phyloP scores from a whole-genome alignment of 2,329 filamentous ascomycete species.

The Xylaria sp. region DNA sequence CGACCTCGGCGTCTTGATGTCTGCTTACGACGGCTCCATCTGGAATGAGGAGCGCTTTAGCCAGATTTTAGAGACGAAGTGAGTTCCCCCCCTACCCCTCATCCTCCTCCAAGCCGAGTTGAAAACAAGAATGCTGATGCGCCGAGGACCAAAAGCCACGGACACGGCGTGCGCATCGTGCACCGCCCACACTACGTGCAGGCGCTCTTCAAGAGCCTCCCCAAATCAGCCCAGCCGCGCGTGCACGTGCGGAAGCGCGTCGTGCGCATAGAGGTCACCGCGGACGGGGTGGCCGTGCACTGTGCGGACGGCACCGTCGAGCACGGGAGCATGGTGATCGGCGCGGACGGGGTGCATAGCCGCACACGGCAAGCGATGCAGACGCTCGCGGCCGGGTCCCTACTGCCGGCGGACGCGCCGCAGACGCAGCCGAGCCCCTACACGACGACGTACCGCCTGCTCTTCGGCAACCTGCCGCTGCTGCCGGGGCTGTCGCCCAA shows the following conservation, averaged over 20 bases:
- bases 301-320: constrained; percentile 51
- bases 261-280: constrained; percentile 43
- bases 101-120: background rate
- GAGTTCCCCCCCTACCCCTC: constrained; percentile 19
- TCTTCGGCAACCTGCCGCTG: constrained; percentile 36
- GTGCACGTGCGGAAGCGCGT: constrained; percentile 40
- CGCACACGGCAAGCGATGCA: constrained; percentile 49
- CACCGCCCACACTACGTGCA: constrained; percentile 43
- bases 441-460: constrained; percentile 40
- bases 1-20: constrained; percentile 26
- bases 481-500: constrained; percentile 20
- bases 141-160: constrained; percentile 38
- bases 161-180: constrained; percentile 37
- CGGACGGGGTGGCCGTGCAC: constrained; percentile 45
- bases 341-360: constrained; percentile 56
- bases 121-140: background rate
- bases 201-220: constrained; percentile 39
- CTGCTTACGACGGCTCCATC: constrained; percentile 33
- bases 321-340: constrained; percentile 53
- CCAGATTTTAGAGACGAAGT: constrained; percentile 31
- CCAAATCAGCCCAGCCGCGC: constrained; percentile 35
- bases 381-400: constrained; percentile 33
- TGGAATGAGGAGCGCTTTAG: constrained; percentile 14
- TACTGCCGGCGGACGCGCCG: constrained; percentile 16
- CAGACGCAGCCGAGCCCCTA: constrained; percentile 38